These are phyloP conservation scores for Yamadazyma dendronema DNA, from an alignment of 1,139 yeast species.

Conservation along the genomic window DNA sequence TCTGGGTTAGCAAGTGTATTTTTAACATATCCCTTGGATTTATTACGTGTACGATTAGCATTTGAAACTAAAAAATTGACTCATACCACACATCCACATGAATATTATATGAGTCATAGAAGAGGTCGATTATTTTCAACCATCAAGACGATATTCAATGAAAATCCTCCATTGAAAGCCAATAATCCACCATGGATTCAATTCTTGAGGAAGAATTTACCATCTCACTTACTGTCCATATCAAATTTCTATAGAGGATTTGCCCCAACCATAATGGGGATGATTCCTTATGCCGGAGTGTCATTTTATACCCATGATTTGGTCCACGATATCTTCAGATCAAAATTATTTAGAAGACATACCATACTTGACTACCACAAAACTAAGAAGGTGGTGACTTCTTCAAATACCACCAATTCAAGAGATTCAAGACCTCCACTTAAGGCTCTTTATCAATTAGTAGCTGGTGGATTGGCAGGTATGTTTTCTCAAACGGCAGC, in stretches of 20 bases:
- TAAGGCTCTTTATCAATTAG: conserved; percentile 84
- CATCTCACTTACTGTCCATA: conserved; percentile 38
- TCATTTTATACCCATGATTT: conserved; percentile 92
- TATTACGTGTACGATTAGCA: conserved; percentile 87
- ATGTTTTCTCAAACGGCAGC: conserved; percentile 95
- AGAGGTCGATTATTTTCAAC: conserved; percentile 59
- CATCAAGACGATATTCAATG: conserved; percentile 55
- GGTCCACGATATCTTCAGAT: conserved; percentile 80
- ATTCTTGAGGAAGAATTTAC: conserved; percentile 30
- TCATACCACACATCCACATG: conserved; percentile 24
- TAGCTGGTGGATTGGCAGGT: conserved; percentile 95
- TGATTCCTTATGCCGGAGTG: conserved; percentile 98
- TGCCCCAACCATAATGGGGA: conserved; percentile 89
- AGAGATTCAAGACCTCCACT: conserved; percentile 65
- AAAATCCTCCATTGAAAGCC: conserved; percentile 50
- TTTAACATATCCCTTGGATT: conserved; percentile 88
- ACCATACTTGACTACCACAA: conserved; percentile 31
- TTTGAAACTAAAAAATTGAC: conserved; percentile 62
- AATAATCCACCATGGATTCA: conserved; percentile 40
- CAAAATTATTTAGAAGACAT: conserved; percentile 33
- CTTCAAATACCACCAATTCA: conserved; percentile 23
- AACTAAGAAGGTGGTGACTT: conserved; percentile 44
- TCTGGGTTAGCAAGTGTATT: conserved; percentile 87
- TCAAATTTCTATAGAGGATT: conserved; percentile 92
- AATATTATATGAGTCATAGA: conserved; percentile 24